Conservation (phyloP, 1,139 yeast species). For the Zhuliangozyma parablackwelliae region DNA sequence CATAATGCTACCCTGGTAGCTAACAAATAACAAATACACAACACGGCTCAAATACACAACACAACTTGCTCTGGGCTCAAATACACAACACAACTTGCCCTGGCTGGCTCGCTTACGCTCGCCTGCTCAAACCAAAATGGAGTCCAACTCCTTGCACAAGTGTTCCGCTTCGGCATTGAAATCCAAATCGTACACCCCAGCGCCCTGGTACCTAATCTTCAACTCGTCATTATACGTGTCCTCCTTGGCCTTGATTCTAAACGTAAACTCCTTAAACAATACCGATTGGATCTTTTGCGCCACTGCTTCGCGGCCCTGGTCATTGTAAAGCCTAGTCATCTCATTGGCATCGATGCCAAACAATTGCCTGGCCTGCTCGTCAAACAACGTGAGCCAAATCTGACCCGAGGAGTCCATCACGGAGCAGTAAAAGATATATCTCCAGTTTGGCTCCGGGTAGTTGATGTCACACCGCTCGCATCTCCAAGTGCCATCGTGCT, state of each 20-base stretch:
- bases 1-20: neutral
- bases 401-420: conserved; percentile 79
- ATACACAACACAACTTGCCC: neutral
- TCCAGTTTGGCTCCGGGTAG: conserved; percentile 64
- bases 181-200: conserved; percentile 52
- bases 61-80: neutral
- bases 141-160: conserved; percentile 49
- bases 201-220: conserved; percentile 71
- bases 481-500: conserved; percentile 76
- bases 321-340: conserved; percentile 44
- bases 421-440: conserved; percentile 71
- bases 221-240: conserved; percentile 79
- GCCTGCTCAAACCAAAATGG: conserved; percentile 22
- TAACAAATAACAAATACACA: neutral
- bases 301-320: conserved; percentile 44
- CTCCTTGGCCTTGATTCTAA: conserved; percentile 77
- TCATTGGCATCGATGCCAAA: conserved; percentile 71
- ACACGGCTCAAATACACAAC: neutral
- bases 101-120: neutral
- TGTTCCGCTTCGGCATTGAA: conserved; percentile 59
- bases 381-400: conserved; percentile 84
- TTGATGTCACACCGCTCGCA: conserved; percentile 86
- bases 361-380: conserved; percentile 70
- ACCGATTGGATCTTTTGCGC: conserved; percentile 46
- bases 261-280: conserved; percentile 64